These are phyloP conservation scores for Cytospora piceicola DNA, from an alignment of 2,329 filamentous ascomycete species.

Conservation along the genomic window DNA sequence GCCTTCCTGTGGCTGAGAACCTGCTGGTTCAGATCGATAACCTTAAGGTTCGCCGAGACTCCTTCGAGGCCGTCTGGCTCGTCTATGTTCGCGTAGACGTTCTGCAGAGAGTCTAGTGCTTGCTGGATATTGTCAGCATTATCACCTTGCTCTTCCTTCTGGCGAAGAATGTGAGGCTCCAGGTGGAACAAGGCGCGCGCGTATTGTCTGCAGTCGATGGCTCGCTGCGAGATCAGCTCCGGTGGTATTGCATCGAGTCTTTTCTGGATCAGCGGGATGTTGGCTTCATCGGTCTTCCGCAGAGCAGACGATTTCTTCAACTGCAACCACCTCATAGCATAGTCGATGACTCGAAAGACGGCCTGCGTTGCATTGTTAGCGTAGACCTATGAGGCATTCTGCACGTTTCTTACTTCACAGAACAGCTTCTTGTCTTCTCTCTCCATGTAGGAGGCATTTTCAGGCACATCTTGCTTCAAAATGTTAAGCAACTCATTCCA, in stretches of 20 bases:
- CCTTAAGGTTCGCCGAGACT: slow-evolving; percentile 83
- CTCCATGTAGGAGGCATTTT: slow-evolving; percentile 60
- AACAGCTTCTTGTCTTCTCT: slow-evolving; percentile 80
- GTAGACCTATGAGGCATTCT: slow-evolving; percentile 13
- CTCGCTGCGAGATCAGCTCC: slow-evolving; percentile 76
- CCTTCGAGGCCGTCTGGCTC: slow-evolving; percentile 96
- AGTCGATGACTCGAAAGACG: slow-evolving; percentile 88
- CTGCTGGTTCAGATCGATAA: slow-evolving; percentile 91
- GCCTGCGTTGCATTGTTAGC: slow-evolving; percentile 56
- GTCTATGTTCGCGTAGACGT: slow-evolving; percentile 96
- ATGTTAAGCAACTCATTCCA: slow-evolving; percentile 75
- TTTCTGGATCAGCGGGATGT: slow-evolving; percentile 53
- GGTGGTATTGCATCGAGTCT: slow-evolving; percentile 68
- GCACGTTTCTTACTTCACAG: slow-evolving; percentile 69
- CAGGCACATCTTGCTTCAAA: slow-evolving; percentile 62
- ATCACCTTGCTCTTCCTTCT: slow-evolving; percentile 50
- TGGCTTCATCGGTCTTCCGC: slow-evolving; percentile 51
- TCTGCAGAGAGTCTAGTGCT: slow-evolving; percentile 78
- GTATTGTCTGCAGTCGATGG: slow-evolving; percentile 93
- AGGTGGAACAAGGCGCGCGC: slow-evolving; percentile 91
- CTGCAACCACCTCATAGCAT: slow-evolving; percentile 87
- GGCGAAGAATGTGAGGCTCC: slow-evolving; percentile 76
- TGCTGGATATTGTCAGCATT: slow-evolving; percentile 61
- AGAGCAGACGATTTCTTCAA: slow-evolving; percentile 60
- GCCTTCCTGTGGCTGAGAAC: slow-evolving; percentile 91